Conservation (phyloP, 1,284 basidiomycete genomes). For the Rhizoctonia solani region DNA sequence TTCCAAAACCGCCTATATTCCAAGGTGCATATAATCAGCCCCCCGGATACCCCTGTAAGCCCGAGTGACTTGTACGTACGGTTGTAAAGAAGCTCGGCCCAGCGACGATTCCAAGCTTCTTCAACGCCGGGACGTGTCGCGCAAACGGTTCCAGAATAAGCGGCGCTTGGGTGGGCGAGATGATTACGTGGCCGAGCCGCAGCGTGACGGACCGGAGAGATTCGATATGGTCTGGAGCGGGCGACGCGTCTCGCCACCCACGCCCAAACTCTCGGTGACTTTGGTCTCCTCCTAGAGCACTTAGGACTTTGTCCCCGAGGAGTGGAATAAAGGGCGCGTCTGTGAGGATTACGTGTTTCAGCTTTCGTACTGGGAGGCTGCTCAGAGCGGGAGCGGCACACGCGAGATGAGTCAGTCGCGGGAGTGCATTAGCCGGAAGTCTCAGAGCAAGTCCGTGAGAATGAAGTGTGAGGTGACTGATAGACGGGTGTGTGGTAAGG, state of each 20-base stretch:
- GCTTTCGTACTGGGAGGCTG: background rate
- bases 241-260: background rate
- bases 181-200: conserved; percentile 18
- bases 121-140: conserved; percentile 12
- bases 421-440: conserved; percentile 11
- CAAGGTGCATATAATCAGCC: conserved; percentile 21
- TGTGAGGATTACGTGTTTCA: conserved; percentile 12
- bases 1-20: conserved; percentile 19
- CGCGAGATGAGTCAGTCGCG: conserved; percentile 10
- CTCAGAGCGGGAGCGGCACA: conserved; percentile 25
- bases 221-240: background rate
- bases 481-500: background rate
- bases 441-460: conserved; percentile 24
- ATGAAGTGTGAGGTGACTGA: conserved; percentile 22
- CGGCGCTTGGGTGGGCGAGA: conserved; percentile 14
- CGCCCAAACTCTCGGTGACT: background rate
- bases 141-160: conserved; percentile 25
- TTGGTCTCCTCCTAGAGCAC: background rate
- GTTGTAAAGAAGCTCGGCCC: conserved; percentile 21
- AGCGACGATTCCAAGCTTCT: conserved; percentile 7
- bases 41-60: background rate
- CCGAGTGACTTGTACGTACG: background rate
- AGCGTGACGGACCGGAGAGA: conserved; percentile 11
- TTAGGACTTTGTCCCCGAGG: background rate
- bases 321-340: conserved; percentile 28